A percentile compares a stretch with the other conserved stretches of the same genome.
Conservation (phyloP, 1,284 basidiomycete species). For the Vanrija humicola region DNA sequence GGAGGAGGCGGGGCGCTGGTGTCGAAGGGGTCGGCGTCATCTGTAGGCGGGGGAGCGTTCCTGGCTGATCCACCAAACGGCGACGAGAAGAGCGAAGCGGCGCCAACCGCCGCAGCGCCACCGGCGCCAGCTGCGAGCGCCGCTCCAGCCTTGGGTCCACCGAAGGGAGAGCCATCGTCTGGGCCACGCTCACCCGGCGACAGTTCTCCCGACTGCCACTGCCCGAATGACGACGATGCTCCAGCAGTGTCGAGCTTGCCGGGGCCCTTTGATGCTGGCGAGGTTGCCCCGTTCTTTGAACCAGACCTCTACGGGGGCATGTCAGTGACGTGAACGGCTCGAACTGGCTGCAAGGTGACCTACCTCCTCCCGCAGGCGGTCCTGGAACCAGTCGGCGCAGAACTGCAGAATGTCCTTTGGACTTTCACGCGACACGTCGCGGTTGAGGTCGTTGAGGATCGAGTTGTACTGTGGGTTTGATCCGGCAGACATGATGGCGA, state of each 20-base stretch:
- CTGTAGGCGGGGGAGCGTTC: background rate
- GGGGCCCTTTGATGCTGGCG: constrained; percentile 53
- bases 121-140: constrained; percentile 18
- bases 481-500: background rate
- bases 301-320: constrained; percentile 2
- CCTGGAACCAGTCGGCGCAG: constrained; percentile 93
- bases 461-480: constrained; percentile 16
- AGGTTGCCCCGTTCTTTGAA: background rate
- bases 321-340: background rate
- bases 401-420: constrained; percentile 89
- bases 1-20: constrained; percentile 19
- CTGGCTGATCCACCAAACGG: constrained; percentile 24
- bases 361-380: constrained; percentile 40
- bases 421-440: constrained; percentile 76
- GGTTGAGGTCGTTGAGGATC: constrained; percentile 77
- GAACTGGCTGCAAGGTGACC: constrained; percentile 21
- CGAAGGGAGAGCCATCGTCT: constrained; percentile 37
- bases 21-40: constrained; percentile 25
- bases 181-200: constrained; percentile 47
- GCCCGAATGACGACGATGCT: constrained; percentile 58
- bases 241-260: constrained; percentile 57
- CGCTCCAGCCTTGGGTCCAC: constrained; percentile 31
- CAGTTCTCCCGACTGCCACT: constrained; percentile 44
- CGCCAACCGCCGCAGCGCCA: constrained; percentile 21
- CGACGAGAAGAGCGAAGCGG: constrained; percentile 18